Evolutionary conservation across 2,329 filamentous ascomycete genomes (phyloP).

Genomic region (Sporothrix humicola): DNA sequence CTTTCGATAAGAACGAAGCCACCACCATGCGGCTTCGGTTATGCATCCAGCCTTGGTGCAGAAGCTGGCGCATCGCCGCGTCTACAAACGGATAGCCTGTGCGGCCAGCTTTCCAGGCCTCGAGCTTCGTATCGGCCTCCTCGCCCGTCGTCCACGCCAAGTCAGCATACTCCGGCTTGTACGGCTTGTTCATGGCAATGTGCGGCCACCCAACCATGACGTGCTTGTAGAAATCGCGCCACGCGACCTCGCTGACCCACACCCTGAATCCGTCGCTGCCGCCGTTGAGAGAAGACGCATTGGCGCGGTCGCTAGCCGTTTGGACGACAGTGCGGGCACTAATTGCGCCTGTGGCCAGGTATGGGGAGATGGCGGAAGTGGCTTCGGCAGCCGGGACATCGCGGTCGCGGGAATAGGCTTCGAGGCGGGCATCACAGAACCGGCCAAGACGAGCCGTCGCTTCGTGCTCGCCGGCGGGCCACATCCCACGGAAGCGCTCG

Average conservation of each 20-base stretch:
- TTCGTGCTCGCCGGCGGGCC: constrained; percentile 62
- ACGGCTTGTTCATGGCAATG: constrained; percentile 69
- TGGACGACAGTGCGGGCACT: constrained; percentile 69
- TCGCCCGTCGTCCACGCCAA: constrained; percentile 80
- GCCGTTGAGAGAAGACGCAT: constrained; percentile 67
- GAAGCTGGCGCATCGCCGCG: constrained; percentile 81
- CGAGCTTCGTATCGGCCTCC: constrained; percentile 59
- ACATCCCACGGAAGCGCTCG: constrained; percentile 62
- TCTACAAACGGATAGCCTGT: constrained; percentile 87
- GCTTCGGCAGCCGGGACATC: constrained; percentile 67
- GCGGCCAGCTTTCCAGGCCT: constrained; percentile 73
- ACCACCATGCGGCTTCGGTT: constrained; percentile 86
- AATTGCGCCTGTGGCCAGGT: constrained; percentile 69
- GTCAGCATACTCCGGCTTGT: constrained; percentile 82
- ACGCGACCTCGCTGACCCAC: constrained; percentile 85
- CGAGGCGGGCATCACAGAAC: constrained; percentile 61
- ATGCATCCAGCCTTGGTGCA: constrained; percentile 75
- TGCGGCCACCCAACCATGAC: constrained; percentile 87
- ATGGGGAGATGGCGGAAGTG: constrained; percentile 74
- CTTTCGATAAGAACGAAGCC: constrained; percentile 79
- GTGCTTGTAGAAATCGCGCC: constrained; percentile 88
- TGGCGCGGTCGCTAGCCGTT: constrained; percentile 65
- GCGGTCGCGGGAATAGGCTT: constrained; percentile 48
- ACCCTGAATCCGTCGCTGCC: constrained; percentile 68
- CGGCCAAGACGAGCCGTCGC: constrained; percentile 66